These are phyloP conservation scores for Talaromyces sp. DNA, from an alignment of 2,329 filamentous ascomycete genomes.

Conservation along the genomic window DNA sequence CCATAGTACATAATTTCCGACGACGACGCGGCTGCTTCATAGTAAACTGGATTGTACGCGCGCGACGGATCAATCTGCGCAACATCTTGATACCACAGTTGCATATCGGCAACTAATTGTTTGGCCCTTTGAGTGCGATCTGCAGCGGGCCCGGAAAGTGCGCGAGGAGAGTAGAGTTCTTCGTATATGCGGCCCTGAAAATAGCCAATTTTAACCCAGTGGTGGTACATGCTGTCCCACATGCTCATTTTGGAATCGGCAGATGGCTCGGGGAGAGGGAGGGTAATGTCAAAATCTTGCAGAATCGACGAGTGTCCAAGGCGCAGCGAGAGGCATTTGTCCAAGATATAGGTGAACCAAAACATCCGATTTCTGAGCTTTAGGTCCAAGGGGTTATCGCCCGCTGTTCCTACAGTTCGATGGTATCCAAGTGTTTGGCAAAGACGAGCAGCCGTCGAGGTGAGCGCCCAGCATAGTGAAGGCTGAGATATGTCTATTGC, in stretches of 20 bases:
- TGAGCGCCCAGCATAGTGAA: constrained; percentile 61
- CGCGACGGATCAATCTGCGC: constrained; percentile 14
- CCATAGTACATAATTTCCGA: constrained; percentile 33
- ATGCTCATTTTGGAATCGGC: constrained; percentile 16
- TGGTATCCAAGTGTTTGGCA: constrained; percentile 62
- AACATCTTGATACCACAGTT: constrained; percentile 13
- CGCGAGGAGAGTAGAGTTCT: constrained; percentile 46
- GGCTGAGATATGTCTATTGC: constrained; percentile 60
- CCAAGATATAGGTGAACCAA: constrained; percentile 57
- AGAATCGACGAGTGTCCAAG: constrained; percentile 57
- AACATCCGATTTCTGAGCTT: constrained; percentile 45
- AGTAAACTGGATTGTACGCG: constrained; percentile 19
- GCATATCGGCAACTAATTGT: constrained; percentile 11
- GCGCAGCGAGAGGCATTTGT: constrained; percentile 56
- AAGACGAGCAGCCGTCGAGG: constrained; percentile 55
- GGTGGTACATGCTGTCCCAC: constrained; percentile 46
- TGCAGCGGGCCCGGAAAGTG: constrained; percentile 22
- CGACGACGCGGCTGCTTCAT: constrained; percentile 23
- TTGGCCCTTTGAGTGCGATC: constrained; percentile 21
- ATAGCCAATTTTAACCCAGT: constrained; percentile 54
- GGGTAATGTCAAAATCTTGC: constrained; percentile 57
- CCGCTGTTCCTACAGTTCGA: constrained; percentile 30
- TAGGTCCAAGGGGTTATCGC: constrained; percentile 20
- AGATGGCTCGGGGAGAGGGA: constrained; percentile 36
- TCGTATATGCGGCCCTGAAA: constrained; percentile 59